A percentile compares a stretch with the other conserved stretches of the same genome.
Evolutionary conservation across 2,329 filamentous ascomycete genomes (phyloP).

Genomic region (Onygena corvina): DNA sequence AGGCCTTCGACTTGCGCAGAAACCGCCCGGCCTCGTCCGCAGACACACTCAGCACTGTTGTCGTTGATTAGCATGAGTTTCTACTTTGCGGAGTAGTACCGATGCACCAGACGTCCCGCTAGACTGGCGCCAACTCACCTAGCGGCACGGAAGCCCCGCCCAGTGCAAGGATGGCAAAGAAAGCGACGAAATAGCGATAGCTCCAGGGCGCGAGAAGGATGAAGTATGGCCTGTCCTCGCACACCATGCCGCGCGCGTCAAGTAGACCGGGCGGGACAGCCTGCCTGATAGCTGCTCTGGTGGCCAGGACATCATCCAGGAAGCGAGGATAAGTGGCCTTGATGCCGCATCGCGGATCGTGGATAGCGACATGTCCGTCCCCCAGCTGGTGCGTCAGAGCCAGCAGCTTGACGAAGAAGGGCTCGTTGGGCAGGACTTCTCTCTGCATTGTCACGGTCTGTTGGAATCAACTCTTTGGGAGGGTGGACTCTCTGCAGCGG

Average conservation of each 20-base stretch:
- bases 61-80: background rate
- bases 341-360: background rate
- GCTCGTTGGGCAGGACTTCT: background rate
- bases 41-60: background rate
- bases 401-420: constrained; percentile 1
- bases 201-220: constrained; percentile 36
- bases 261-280: background rate
- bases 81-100: no score
- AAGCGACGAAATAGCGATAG: constrained; percentile 40
- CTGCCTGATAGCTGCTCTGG: background rate
- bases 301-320: background rate
- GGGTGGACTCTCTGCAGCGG: background rate
- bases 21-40: background rate
- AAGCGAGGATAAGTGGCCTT: background rate
- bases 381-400: background rate
- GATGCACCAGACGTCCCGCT: no score
- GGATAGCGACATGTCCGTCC: background rate
- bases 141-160: constrained; percentile 39
- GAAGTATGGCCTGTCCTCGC: constrained; percentile 20
- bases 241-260: background rate
- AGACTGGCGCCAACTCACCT: constrained; percentile 11
- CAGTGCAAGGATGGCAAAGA: constrained; percentile 37
- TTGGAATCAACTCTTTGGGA: no score
- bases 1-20: background rate
- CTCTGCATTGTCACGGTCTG: no score